Evolutionary conservation across 768 basidiomycete species (phyloP).

Genomic region (Xerocomus brunneocitrinus): DNA sequence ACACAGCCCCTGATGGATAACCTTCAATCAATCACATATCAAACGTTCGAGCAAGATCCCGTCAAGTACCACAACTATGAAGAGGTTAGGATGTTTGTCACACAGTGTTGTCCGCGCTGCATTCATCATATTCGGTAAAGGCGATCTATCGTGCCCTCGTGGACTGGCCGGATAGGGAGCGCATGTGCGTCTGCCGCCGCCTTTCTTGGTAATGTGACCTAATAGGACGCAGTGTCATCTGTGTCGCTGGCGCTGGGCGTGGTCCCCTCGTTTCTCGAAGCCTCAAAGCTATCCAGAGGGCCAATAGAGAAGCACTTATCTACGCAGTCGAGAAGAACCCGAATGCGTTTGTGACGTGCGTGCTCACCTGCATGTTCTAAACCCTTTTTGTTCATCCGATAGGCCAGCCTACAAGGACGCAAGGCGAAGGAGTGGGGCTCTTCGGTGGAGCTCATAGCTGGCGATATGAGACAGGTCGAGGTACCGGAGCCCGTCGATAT

Average conservation of each 20-base stretch:
- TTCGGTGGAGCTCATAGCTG: slow-evolving; percentile 77
- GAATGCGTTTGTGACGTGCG: slow-evolving; percentile 91
- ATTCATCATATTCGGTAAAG: slow-evolving; percentile 34
- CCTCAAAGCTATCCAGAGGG: slow-evolving; percentile 67
- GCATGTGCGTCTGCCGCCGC: slow-evolving; percentile 51
- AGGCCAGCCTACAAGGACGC: slow-evolving; percentile 73
- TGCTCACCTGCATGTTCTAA: slow-evolving; percentile 18
- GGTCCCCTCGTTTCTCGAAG: slow-evolving; percentile 89
- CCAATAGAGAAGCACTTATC: slow-evolving; percentile 57
- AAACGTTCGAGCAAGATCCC: slow-evolving; percentile 96
- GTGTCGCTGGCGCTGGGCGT: slow-evolving; percentile 91
- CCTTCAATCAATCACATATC: slow-evolving; percentile 90
- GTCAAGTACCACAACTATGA: slow-evolving; percentile 96
- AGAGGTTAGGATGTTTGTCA: slow-evolving; percentile 48
- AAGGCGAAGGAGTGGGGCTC: slow-evolving; percentile 79
- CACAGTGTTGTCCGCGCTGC: slow-evolving; percentile 7
- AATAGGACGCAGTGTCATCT: slow-evolving; percentile 57
- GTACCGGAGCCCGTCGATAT: slow-evolving; percentile 90
- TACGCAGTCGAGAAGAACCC: slow-evolving; percentile 97
- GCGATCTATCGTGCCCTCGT: slow-evolving; percentile 77
- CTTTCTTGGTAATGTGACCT: slow-evolving; percentile 14
- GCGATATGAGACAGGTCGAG: slow-evolving; percentile 86
- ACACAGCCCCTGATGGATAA: slow-evolving; percentile 94
- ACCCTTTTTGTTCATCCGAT: slow-evolving; percentile 14
- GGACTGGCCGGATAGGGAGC: slow-evolving; percentile 58